Base-by-base conservation (phyloP, 202 grass and related monocot genomes). In the Bolboschoenoplectus hybrid region DNA sequence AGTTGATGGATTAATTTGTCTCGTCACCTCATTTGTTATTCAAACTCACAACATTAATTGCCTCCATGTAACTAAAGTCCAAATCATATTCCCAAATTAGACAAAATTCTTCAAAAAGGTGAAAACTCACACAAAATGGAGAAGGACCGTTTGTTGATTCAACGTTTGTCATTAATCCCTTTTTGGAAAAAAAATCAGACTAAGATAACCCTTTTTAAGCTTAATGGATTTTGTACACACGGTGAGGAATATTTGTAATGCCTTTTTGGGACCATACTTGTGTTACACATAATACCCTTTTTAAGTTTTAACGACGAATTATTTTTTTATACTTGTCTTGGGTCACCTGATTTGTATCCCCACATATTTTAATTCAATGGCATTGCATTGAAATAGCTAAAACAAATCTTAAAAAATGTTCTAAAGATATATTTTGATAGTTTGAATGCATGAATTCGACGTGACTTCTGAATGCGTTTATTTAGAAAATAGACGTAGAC, bases 221-320 rank as follows among this genome's bases (percentile, higher is more conserved):
- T 77, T 77, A 56, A 34, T 36, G 6, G 32, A 79, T 60, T 60
- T 58, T 60, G 75, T 60, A 79, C 75, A 60, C 75, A 58, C 67
- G 7, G 35, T 57, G 49, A 0, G 6, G 73, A 76, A 75, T 75
- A 53, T 79, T 78, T 58, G 20, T 40, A 40, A 67, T 40, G 35
- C 11, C 65, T 40, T 40, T 64, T 26, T 32, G 44, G 44, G 70
- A 74, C n/a, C 43, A 74, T 10, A 9, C 32, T 38, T 35, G 63
- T 8, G 63, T 32, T 40, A 67, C 36, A 17, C 12, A 16, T n/a
- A n/a, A n/a, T n/a, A n/a, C n/a, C n/a, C n/a, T n/a, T n/a, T n/a
- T n/a, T n/a, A n/a, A n/a, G n/a, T n/a, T n/a, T n/a, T n/a, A n/a
- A n/a, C n/a, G n/a, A n/a, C n/a, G n/a, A n/a, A n/a, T n/a, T n/a